Base-by-base conservation (phyloP, 202 grass and related monocot species). In the Digitaria exilis region DNA sequence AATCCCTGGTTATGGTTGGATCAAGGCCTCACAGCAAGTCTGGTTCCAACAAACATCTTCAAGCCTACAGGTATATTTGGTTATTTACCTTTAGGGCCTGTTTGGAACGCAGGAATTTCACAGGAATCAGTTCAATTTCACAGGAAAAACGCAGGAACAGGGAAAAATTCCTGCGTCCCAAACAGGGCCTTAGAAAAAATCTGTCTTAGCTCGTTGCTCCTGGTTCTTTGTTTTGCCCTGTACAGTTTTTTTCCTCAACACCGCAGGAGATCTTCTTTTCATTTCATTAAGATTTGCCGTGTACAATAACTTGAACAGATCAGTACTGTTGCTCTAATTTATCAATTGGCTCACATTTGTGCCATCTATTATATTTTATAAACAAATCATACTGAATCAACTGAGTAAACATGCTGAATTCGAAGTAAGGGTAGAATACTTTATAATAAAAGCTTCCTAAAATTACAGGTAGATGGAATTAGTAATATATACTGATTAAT, bases 1-100 rank as follows among this genome's bases (percentile, higher is more conserved):
- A 6, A 87, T 98, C 58, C 50, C n/a, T 11, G 93, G 93, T 56
- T 98, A 98, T 35, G 93, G 85, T 37, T 98, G 96, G 96, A 92
- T 98, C 73, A 98, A 98, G 64, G 86, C 90, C 49, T 94, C 96
- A 5, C 96, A 98, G 74, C 93, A 98, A 78, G 72, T 93, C 73
- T 98, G 96, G 93, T 98, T 98, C 67, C 74, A 85, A 66, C 80
- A 89, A 31, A 98, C 91, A 22, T 95, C 93, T 70, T 86, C 73
- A 0, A 76, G 25, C 50, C 87, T 94, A 55, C 96, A 98, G 93
- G 96, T 98, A 64, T 67, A 39, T 1, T 60, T 69, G 5, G 7
- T 9, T 2, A 25, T 12, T 57, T 56, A 61, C 30, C 52, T 80
- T 67, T n/a, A 5, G n/a, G n/a, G n/a, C n/a, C n/a, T n/a, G n/a